Base-by-base conservation (phyloP, 345 rosid genomes). In the Salix viminalis region DNA sequence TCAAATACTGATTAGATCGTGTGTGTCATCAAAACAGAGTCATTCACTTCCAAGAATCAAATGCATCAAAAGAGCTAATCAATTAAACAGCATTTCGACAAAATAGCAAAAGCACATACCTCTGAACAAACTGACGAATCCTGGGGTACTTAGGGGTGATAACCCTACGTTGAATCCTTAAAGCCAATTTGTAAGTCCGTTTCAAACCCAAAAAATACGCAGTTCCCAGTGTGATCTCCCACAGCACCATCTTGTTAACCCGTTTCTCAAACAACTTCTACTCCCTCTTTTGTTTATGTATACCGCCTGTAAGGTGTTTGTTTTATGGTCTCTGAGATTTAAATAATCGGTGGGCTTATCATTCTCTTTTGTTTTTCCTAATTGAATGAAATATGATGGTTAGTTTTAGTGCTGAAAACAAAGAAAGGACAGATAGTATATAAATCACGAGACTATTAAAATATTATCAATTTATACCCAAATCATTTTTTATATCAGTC, bases 171-270 rank as follows among this genome's bases (percentile, higher is more conserved):
- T 94, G 93, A 79, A 90, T 84, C 91, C 75, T 81, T 87, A 90
- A 79, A 60, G 91, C 91, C 58, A 94, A 91, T 76, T 77, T 86
- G 76, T 90, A 91, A 74, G 95, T 90, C 37, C 97, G 94, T 60
- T 84, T 91, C 26, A 92, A 87, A 42, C 97, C 98, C 77, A 94
- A 80, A 84, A 94, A 87, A 83, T 92, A 94, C 15, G 97, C 98
- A 21, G 97, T 91, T 56, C 84, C 97, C 80, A 94, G 54, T 30
- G 95, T 88, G 84, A 94, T 87, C 89, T 94, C 98, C 98, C 98
- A 94, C 2, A 92, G 83, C 76, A 94, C 97, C 98, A 94, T 94
- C 14, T 67, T 78, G 62, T 23, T 5, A n/a, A n/a, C 10, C 28
- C 23, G 13, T 21, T 18, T 65, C 62, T 67, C 9, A 42, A 30